phyloP scores from a whole-genome alignment of 2,329 filamentous ascomycete species.

The Didymella segeticola region DNA sequence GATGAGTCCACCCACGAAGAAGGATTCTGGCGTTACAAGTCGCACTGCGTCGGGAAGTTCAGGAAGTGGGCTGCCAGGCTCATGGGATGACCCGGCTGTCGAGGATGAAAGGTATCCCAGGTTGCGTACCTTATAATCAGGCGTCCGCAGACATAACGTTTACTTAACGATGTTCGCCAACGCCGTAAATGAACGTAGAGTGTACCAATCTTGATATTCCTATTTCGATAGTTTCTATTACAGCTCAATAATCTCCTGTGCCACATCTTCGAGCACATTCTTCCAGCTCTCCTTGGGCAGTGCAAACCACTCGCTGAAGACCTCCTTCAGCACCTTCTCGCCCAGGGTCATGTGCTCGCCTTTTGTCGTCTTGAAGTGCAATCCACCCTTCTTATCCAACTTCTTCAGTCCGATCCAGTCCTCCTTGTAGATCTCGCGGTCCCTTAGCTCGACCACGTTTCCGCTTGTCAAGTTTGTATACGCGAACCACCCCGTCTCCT shows the following conservation, averaged over 20 bases:
- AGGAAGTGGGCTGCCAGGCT: no score
- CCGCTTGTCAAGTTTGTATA: conserved; percentile 71
- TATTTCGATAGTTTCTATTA: conserved; percentile 8
- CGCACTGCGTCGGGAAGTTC: neutral
- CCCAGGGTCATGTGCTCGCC: conserved; percentile 85
- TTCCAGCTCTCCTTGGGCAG: conserved; percentile 31
- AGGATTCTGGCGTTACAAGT: neutral
- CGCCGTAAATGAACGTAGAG: neutral
- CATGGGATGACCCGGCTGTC: no score
- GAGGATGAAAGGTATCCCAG: neutral
- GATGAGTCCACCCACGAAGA: neutral
- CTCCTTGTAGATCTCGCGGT: conserved; percentile 78
- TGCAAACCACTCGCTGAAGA: conserved; percentile 73
- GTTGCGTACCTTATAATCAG: neutral
- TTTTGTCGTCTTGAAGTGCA: conserved; percentile 75
- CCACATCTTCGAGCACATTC: conserved; percentile 2
- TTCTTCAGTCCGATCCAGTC: conserved; percentile 89
- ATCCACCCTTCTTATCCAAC: conserved; percentile 78
- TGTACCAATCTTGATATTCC: neutral
- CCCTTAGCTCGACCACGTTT: conserved; percentile 69
- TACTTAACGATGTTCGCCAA: no score
- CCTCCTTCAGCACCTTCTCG: conserved; percentile 68
- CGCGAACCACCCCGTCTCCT: conserved; percentile 88
- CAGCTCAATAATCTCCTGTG: conserved; percentile 38
- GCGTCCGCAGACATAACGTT: no score